Base-by-base conservation (phyloP, 2,329 filamentous ascomycete species). In the Trichoderma oligosporum region DNA sequence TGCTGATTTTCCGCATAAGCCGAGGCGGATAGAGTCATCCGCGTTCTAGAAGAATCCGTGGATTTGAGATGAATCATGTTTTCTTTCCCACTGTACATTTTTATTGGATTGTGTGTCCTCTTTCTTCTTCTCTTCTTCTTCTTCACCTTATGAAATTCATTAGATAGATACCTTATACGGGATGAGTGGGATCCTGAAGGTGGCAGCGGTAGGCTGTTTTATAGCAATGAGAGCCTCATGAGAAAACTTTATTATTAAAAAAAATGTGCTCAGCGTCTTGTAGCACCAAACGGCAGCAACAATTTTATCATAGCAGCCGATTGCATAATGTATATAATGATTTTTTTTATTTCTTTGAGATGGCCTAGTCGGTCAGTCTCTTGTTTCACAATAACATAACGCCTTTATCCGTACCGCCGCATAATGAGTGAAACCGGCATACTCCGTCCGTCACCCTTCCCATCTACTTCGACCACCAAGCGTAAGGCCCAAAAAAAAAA, bases 11-110 rank as follows among this genome's bases (percentile, higher is more conserved):
- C 38, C 49, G 27, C 48, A 61, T 48, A 64, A 64, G n/a, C 67
- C 66, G 35, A 61, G 62, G 27, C 67, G 67, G 51, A 63, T 64
- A 20, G 64, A 68, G 12, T 69, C 65, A 7, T 57, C 68, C 2
- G 61, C 61, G 35, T 61, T 62, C 20, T 66, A 67, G 59, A 56
- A 49, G 31, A 60, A 58, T 16, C 61, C 60, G 7, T 64, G 62
- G 61, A 22, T 22, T n/a, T 42, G 27, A 56, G 16, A 46, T 22
- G 25, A 22, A 41, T 41, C 12, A 22, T 29, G 41, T 20, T 54
- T 16, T 27, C 9, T 45, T 45, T 46, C 11, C 22, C 22, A 7
- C n/a, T 45, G 51, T 54, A 45, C 35, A 45, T 45, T 7, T 54
- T 54, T 45, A 22, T 29, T 31, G 25, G 5, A 12, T 20, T 12